A percentile compares a stretch with the other conserved stretches of the same genome.
Conservation (phyloP, 2,329 filamentous ascomycete species). For the Teratosphaeria viscida region DNA sequence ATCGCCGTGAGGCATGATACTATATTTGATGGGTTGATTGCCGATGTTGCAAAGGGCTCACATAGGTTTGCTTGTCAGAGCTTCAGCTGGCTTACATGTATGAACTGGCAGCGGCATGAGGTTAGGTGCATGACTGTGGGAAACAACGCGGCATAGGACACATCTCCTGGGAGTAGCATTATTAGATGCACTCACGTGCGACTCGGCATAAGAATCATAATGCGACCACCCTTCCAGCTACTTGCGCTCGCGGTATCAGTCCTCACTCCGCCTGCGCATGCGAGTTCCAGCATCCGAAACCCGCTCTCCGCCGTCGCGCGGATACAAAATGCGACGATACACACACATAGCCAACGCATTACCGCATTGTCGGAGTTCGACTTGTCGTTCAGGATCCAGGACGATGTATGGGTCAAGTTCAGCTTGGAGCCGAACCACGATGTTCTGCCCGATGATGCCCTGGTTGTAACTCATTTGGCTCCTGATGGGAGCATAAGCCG, state of each 20-base stretch:
- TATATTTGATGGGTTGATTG: background rate
- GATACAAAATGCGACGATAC: constrained; percentile 64
- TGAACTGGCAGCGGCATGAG: background rate
- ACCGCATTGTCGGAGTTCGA: constrained; percentile 77
- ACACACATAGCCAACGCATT: constrained; percentile 67
- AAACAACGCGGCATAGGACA: background rate
- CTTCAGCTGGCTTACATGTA: background rate
- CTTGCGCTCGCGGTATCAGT: constrained; percentile 5
- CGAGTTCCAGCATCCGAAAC: constrained; percentile 57
- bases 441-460: constrained; percentile 66
- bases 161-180: background rate
- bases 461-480: constrained; percentile 56
- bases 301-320: constrained; percentile 64
- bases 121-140: background rate
- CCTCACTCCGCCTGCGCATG: constrained; percentile 7
- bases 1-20: background rate
- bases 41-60: background rate
- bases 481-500: constrained; percentile 57
- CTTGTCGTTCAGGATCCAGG: constrained; percentile 63
- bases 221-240: constrained; percentile 4
- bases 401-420: constrained; percentile 62
- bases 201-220: background rate
- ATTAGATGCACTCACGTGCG: background rate
- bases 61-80: background rate
- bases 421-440: constrained; percentile 84